These are phyloP conservation scores for Chrysoporthe puriensis DNA, from an alignment of 2,329 filamentous ascomycete genomes.

Conservation along the genomic window DNA sequence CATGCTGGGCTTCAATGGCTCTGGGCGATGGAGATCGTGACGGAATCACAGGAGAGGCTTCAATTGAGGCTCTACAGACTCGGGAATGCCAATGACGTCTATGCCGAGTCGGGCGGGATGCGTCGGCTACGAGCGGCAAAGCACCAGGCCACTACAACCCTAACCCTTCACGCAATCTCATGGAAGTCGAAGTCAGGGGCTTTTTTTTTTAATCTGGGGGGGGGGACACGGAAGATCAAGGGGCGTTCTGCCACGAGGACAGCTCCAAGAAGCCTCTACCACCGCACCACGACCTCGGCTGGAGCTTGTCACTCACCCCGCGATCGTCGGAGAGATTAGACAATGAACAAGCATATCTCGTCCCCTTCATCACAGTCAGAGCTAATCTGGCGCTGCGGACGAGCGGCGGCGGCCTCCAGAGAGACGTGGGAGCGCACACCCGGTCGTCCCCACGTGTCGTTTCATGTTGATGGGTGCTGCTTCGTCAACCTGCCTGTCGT, in stretches of 20 bases:
- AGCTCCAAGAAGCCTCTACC: too few species aligned
- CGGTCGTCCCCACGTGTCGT: conserved; percentile 9
- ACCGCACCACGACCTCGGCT: not conserved
- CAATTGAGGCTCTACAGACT: not conserved
- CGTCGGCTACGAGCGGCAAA: not conserved
- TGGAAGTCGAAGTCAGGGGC: not conserved
- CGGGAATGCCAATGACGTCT: conserved; percentile 3
- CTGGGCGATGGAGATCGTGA: not conserved
- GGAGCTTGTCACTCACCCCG: not conserved
- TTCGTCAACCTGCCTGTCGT: not conserved
- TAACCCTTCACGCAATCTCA: not conserved
- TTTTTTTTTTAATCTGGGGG: not conserved
- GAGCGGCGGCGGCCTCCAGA: not conserved
- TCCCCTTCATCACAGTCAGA: not conserved
- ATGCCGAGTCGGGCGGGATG: not conserved
- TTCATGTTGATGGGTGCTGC: conserved; percentile 14
- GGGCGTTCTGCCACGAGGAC: not conserved
- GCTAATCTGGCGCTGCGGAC: not conserved
- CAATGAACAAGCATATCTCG: conserved; percentile 5
- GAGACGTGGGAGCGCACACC: not conserved
- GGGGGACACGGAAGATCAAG: too few species aligned
- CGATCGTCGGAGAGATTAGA: not conserved
- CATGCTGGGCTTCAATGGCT: conserved; percentile 10
- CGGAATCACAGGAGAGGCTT: not conserved
- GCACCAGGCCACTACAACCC: not conserved